Percentiles rank a stretch among this genome's conserved stretches.
phyloP scores from a whole-genome alignment of 495 filamentous ascomycete genomes.

The Pseudoneurospora amorphoporcata region DNA sequence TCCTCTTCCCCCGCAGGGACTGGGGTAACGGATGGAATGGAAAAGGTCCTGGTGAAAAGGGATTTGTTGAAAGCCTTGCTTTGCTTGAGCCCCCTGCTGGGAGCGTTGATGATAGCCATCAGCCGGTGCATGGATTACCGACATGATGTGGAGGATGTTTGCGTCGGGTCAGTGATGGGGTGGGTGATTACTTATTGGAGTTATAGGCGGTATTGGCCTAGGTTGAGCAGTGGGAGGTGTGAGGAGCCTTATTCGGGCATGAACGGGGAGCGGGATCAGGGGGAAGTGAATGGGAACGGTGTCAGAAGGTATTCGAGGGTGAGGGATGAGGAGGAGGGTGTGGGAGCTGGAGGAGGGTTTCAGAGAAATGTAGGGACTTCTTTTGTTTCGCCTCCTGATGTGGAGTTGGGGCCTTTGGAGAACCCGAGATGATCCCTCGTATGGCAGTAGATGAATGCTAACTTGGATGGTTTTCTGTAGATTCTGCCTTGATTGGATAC shows the following conservation, averaged over 20 bases:
- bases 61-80: conserved; percentile 61
- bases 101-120: conserved; percentile 78
- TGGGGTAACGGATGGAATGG: conserved; percentile 2
- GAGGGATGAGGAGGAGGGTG: conserved; percentile 25
- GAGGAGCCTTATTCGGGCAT: conserved; percentile 39
- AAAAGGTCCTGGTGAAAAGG: conserved; percentile 21
- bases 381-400: neutral
- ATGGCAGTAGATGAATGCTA: neutral
- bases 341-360: neutral
- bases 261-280: conserved; percentile 2
- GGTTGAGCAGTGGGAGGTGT: conserved; percentile 36
- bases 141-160: conserved; percentile 92
- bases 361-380: conserved; percentile 20
- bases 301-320: conserved; percentile 17
- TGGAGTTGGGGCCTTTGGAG: conserved; percentile 8
- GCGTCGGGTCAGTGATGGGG: conserved; percentile 62
- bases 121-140: conserved; percentile 90
- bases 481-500: neutral
- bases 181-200: conserved; percentile 67
- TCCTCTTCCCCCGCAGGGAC: conserved; percentile 30
- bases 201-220: conserved; percentile 58
- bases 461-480: neutral
- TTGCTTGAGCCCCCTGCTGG: conserved; percentile 58
- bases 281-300: neutral
- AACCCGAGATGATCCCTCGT: conserved; percentile 1